A percentile compares a stretch with the other conserved stretches of the same genome.
phyloP scores from a whole-genome alignment of 2,329 filamentous ascomycete species.

The Pleomassaria siparia region DNA sequence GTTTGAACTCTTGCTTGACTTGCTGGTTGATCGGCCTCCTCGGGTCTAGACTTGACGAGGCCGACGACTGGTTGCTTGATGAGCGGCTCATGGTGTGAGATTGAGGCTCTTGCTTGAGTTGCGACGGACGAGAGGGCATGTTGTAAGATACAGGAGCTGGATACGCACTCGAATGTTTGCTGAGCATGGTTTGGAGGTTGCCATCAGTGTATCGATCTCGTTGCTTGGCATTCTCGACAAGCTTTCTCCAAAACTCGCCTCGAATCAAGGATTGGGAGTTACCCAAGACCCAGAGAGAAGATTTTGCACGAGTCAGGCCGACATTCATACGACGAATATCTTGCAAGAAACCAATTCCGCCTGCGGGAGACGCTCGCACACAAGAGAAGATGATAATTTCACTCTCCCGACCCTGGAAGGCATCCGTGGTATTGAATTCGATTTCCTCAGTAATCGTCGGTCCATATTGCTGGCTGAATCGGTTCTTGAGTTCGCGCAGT shows the following conservation, averaged over 20 bases:
- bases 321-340: constrained; percentile 99
- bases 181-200: constrained; percentile 58
- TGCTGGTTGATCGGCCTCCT: constrained; percentile 18
- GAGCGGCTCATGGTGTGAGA: constrained; percentile 26
- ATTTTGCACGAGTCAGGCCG: constrained; percentile 93
- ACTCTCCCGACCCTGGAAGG: constrained; percentile 94
- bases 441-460: constrained; percentile 73
- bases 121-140: constrained; percentile 22
- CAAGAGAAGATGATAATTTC: constrained; percentile 99
- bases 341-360: constrained; percentile 97
- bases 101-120: constrained; percentile 22
- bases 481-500: constrained; percentile 73
- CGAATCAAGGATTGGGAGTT: constrained; percentile 84
- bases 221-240: constrained; percentile 77
- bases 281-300: constrained; percentile 92
- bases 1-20: constrained; percentile 21
- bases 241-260: constrained; percentile 85
- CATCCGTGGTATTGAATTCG: constrained; percentile 98
- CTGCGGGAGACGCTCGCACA: constrained; percentile 85
- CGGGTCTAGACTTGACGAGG: constrained; percentile 11
- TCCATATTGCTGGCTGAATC: constrained; percentile 74
- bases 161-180: constrained; percentile 52
- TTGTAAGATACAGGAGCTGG: constrained; percentile 25
- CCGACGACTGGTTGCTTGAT: constrained; percentile 21
- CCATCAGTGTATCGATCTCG: constrained; percentile 77